Conservation (phyloP, 495 filamentous ascomycete species). For the Chaetomium fimeti region DNA sequence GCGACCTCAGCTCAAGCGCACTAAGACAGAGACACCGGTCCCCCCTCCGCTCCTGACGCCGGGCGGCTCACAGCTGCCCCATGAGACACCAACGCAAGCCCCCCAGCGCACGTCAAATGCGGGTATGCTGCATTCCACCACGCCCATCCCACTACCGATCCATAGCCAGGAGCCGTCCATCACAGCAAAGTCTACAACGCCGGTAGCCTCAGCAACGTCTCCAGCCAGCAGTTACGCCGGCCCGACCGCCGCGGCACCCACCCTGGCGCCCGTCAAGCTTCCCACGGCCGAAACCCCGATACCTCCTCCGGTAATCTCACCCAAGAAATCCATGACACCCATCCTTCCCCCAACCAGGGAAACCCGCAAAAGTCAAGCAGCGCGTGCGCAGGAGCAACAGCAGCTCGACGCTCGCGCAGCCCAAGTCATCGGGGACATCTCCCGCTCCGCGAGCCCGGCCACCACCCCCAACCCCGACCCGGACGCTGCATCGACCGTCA, state of each 20-base stretch:
- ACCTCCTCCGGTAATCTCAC: constrained; percentile 36
- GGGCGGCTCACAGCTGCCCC: constrained; percentile 23
- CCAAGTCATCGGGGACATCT: constrained; percentile 35
- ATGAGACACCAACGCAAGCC: constrained; percentile 45
- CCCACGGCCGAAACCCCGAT: constrained; percentile 36
- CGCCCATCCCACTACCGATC: constrained; percentile 38
- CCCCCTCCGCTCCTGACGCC: constrained; percentile 46
- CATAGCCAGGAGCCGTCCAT: constrained; percentile 35
- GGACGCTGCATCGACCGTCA: constrained; percentile 26
- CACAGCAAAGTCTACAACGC: constrained; percentile 31
- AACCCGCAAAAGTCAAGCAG: constrained; percentile 33
- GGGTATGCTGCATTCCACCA: constrained; percentile 36
- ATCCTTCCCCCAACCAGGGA: constrained; percentile 53
- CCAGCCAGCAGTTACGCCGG: constrained; percentile 32
- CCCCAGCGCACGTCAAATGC: constrained; percentile 24
- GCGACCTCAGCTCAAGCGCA: constrained; percentile 51
- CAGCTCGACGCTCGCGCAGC: constrained; percentile 18
- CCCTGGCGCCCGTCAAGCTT: constrained; percentile 29
- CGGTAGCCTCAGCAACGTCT: constrained; percentile 33
- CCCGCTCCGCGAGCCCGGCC: constrained; percentile 36
- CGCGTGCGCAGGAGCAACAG: constrained; percentile 34
- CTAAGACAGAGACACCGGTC: constrained; percentile 56
- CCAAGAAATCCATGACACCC: constrained; percentile 53
- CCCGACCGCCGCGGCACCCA: constrained; percentile 16
- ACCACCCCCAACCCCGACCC: constrained; percentile 36